phyloP scores from a whole-genome alignment of 2,329 filamentous ascomycete genomes.

The Thelonectria olida region DNA sequence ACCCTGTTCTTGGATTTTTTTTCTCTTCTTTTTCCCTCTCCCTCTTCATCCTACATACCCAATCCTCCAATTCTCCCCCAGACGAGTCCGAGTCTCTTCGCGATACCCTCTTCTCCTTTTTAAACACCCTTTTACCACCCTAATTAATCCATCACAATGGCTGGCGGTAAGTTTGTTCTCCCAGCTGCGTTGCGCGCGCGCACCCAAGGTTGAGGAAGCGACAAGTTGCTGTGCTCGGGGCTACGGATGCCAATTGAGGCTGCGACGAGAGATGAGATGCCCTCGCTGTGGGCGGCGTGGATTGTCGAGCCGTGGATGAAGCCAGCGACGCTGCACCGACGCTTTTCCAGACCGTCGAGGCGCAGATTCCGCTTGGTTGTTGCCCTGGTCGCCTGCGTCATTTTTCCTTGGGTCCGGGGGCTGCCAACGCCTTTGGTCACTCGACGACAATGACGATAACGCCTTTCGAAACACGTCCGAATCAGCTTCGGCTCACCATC shows the following conservation, averaged over 20 bases:
- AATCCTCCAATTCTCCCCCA: conserved; percentile 24
- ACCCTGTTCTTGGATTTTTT: conserved; percentile 36
- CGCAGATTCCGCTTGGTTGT: neutral
- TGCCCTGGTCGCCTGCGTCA: conserved; percentile 43
- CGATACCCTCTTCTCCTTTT: conserved; percentile 21
- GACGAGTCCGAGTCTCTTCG: conserved; percentile 15
- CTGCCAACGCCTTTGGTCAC: conserved; percentile 24
- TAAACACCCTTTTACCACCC: conserved; percentile 10
- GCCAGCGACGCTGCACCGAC: conserved; percentile 1
- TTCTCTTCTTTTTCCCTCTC: conserved; percentile 31
- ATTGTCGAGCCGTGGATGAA: conserved; percentile 10
- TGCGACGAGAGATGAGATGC: conserved; percentile 11
- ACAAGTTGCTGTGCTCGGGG: conserved; percentile 1
- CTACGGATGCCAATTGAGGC: conserved; percentile 33
- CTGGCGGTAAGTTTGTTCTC: conserved; percentile 53
- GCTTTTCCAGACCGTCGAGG: neutral
- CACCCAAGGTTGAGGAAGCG: conserved; percentile 8
- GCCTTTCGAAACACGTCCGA: conserved; percentile 11
- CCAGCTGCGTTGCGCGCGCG: conserved; percentile 12
- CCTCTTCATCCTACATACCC: conserved; percentile 28
- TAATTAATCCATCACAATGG: conserved; percentile 50
- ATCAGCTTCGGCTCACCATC: neutral
- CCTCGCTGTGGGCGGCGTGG: conserved; percentile 7
- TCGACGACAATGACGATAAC: conserved; percentile 25
- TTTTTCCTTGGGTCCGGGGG: conserved; percentile 39